phyloP scores from a whole-genome alignment of 2,329 filamentous ascomycete genomes.

The Stemphylium vesicarium region DNA sequence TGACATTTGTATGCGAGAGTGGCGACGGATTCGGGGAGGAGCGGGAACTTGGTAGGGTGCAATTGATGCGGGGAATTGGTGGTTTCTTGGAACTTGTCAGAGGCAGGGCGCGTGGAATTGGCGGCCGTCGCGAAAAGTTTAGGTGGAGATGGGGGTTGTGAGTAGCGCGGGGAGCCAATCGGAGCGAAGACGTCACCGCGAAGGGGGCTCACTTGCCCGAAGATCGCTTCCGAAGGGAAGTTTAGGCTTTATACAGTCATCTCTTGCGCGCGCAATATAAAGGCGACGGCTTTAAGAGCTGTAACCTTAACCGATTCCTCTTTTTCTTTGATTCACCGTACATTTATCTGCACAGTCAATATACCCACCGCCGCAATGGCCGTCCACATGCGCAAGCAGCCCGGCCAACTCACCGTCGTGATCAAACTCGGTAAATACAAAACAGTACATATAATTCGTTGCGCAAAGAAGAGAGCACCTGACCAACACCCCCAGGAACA shows the following conservation, averaged over 20 bases:
- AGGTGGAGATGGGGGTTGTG: conserved; percentile 11
- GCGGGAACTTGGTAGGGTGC: too few species aligned
- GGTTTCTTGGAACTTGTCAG: neutral
- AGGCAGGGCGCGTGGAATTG: conserved; percentile 22
- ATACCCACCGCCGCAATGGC: conserved; percentile 26
- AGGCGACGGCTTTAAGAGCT: neutral
- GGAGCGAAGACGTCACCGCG: conserved; percentile 23
- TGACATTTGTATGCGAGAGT: conserved; percentile 31
- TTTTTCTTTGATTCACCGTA: neutral
- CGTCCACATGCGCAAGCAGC: conserved; percentile 60
- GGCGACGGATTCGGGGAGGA: too few species aligned
- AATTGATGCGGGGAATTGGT: too few species aligned
- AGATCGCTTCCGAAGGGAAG: conserved; percentile 20
- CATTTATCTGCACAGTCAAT: neutral
- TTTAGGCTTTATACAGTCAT: conserved; percentile 27
- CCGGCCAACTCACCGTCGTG: conserved; percentile 69
- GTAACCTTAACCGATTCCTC: neutral
- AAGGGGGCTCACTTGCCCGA: conserved; percentile 9
- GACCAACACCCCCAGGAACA: conserved; percentile 69
- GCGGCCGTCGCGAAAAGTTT: conserved; percentile 29
- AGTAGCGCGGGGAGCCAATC: conserved; percentile 31
- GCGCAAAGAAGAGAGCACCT: conserved; percentile 30
- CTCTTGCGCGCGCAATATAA: conserved; percentile 6
- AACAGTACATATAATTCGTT: conserved; percentile 31
- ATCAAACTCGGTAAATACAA: conserved; percentile 77